Percentiles rank a stretch among this genome's conserved stretches.
phyloP scores from a whole-genome alignment of 192 early-diverging fungal species.

The Coemansia reversa region DNA sequence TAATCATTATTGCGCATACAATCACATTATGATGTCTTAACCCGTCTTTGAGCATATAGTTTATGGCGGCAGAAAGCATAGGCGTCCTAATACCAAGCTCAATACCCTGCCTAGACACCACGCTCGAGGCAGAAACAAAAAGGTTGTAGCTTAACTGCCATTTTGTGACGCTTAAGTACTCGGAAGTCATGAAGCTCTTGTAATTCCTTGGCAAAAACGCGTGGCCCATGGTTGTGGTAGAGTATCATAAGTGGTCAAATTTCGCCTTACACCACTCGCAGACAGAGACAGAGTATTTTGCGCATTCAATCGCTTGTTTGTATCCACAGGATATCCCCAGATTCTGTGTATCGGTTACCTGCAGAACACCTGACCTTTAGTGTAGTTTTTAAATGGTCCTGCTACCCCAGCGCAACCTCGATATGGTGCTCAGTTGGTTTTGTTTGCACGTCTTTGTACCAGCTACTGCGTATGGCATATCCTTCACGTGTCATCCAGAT shows the following conservation, averaged over 20 bases:
- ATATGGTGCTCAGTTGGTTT: too few species aligned
- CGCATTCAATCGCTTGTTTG: too few species aligned
- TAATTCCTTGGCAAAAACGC: constrained; percentile 77
- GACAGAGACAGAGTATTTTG: too few species aligned
- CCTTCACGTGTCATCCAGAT: too few species aligned
- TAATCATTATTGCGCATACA: constrained; percentile 72
- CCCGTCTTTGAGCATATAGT: constrained; percentile 92
- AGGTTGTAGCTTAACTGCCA: constrained; percentile 82
- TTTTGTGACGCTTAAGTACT: constrained; percentile 71
- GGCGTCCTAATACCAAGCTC: constrained; percentile 76
- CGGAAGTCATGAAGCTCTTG: constrained; percentile 67
- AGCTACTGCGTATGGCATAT: too few species aligned
- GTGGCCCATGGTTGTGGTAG: not conserved
- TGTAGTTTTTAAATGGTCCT: too few species aligned
- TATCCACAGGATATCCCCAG: too few species aligned
- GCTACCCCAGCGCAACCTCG: too few species aligned
- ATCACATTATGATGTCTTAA: constrained; percentile 85
- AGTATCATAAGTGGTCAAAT: not conserved
- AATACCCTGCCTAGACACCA: constrained; percentile 84
- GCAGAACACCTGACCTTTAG: too few species aligned
- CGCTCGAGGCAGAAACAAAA: constrained; percentile 73
- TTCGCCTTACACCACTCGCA: not conserved
- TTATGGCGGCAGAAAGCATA: constrained; percentile 77
- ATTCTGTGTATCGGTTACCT: too few species aligned
- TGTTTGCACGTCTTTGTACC: too few species aligned